Evolutionary conservation across 768 basidiomycete genomes (phyloP).

Genomic region (Pleurotus cornucopiae): DNA sequence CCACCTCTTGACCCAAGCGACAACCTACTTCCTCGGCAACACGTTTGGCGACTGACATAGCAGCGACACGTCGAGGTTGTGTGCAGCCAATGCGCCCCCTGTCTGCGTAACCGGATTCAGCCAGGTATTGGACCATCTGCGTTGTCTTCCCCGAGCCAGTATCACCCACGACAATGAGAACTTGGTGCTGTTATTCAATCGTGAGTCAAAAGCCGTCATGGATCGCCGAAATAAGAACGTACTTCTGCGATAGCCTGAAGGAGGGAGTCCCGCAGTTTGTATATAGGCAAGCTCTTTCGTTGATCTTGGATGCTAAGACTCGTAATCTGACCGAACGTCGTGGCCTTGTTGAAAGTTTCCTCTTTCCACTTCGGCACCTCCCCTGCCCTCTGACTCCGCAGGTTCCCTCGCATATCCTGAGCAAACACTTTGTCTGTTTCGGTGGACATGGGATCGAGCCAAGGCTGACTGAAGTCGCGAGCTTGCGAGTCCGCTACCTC

Average conservation of each 20-base stretch:
- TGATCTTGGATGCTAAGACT: slow-evolving; percentile 90
- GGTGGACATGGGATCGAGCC: slow-evolving; percentile 97
- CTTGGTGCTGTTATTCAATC: slow-evolving; percentile 67
- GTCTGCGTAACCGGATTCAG: slow-evolving; percentile 92
- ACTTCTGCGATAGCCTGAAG: slow-evolving; percentile 89
- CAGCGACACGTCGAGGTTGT: slow-evolving; percentile 98
- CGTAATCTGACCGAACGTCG: slow-evolving; percentile 93
- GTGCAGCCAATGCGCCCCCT: slow-evolving; percentile 92
- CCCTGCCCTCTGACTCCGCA: slow-evolving; percentile 78
- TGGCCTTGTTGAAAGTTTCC: slow-evolving; percentile 90
- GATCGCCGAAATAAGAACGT: slow-evolving; percentile 23
- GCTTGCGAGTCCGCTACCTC: slow-evolving; percentile 93
- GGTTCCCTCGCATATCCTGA: slow-evolving; percentile 80
- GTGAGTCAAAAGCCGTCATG: slow-evolving; percentile 17
- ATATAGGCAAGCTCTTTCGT: slow-evolving; percentile 86
- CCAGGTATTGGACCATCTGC: slow-evolving; percentile 98
- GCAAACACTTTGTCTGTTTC: slow-evolving; percentile 86
- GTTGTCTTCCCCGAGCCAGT: slow-evolving; percentile 99
- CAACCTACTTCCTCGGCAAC: slow-evolving; percentile 98
- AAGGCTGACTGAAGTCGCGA: slow-evolving; percentile 92
- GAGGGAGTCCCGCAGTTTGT: slow-evolving; percentile 87
- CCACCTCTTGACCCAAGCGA: slow-evolving; percentile 94
- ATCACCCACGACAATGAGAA: slow-evolving; percentile 97
- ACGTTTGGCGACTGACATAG: slow-evolving; percentile 98
- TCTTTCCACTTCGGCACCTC: slow-evolving; percentile 91